Conservation (phyloP, 2,329 filamentous ascomycete species). For the Aspergillus fijiensis region DNA sequence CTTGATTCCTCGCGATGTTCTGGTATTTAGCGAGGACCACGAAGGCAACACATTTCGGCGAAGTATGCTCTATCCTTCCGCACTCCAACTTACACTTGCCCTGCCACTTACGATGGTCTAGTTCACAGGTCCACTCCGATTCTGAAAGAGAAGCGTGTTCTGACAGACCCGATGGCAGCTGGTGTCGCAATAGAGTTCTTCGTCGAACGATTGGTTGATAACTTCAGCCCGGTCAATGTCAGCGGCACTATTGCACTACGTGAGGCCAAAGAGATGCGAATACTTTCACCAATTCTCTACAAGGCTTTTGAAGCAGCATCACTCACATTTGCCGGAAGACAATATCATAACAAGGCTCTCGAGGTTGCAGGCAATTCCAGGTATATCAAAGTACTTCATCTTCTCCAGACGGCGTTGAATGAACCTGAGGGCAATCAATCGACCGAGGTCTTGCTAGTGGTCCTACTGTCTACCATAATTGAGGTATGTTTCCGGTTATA, state of each 20-base stretch:
- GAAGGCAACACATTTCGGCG: not conserved
- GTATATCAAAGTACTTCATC: slow-evolving; percentile 20
- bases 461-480: slow-evolving; percentile 26
- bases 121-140: slow-evolving; percentile 1
- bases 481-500: slow-evolving; percentile 14
- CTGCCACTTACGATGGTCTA: slow-evolving; percentile 3
- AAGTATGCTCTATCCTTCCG: slow-evolving; percentile 3
- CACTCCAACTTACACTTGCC: not conserved
- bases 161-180: slow-evolving; percentile 19
- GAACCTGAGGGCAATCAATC: slow-evolving; percentile 20
- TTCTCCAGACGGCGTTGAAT: slow-evolving; percentile 21
- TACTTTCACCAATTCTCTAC: slow-evolving; percentile 25
- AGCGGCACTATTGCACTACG: slow-evolving; percentile 25
- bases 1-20: not conserved
- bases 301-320: slow-evolving; percentile 27
- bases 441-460: slow-evolving; percentile 25
- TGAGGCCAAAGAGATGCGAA: slow-evolving; percentile 24
- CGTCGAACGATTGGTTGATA: slow-evolving; percentile 24
- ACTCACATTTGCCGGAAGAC: slow-evolving; percentile 24
- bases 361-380: slow-evolving; percentile 22
- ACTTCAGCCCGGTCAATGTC: slow-evolving; percentile 23
- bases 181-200: slow-evolving; percentile 25
- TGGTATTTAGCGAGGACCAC: not conserved
- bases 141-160: slow-evolving; percentile 12
- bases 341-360: slow-evolving; percentile 19